These are phyloP conservation scores for Trypanosomatidae sp. DNA, from an alignment of 208 protist genomes.

Conservation along the genomic window DNA sequence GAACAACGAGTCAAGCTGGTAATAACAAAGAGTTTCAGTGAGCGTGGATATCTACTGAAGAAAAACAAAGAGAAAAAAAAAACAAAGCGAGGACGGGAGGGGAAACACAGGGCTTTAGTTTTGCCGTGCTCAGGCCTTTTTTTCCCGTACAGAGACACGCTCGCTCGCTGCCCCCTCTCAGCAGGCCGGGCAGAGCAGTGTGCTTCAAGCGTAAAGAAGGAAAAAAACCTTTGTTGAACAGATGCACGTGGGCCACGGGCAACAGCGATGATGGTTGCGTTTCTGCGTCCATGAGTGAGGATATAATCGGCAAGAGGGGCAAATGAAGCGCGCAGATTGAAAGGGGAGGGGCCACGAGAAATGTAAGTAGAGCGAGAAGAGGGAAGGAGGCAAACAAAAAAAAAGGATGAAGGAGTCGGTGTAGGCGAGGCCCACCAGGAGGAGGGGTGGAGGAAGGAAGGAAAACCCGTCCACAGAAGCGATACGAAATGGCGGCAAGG, in stretches of 20 bases:
- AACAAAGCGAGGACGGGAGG: neutral
- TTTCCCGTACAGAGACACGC: neutral
- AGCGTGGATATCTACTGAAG: neutral
- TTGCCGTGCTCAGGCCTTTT: neutral
- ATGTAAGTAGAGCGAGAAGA: neutral
- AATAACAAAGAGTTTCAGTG: neutral
- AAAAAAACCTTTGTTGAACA: neutral
- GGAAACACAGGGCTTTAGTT: neutral
- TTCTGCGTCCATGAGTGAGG: neutral
- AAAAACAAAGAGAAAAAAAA: neutral
- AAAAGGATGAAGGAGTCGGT: neutral
- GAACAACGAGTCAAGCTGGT: neutral
- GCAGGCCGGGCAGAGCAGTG: neutral
- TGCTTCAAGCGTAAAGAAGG: neutral
- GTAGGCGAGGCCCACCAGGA: neutral
- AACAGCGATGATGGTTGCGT: neutral
- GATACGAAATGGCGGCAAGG: neutral
- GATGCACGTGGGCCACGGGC: neutral
- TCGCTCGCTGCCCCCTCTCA: neutral
- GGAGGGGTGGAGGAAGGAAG: neutral
- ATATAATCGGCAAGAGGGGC: neutral
- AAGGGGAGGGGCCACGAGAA: neutral
- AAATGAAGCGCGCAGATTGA: neutral
- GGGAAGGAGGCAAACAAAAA: neutral
- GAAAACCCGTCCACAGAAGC: neutral